These are phyloP conservation scores for Ceratocystiopsis minuta DNA, from an alignment of 2,329 filamentous ascomycete genomes.

Conservation along the genomic window DNA sequence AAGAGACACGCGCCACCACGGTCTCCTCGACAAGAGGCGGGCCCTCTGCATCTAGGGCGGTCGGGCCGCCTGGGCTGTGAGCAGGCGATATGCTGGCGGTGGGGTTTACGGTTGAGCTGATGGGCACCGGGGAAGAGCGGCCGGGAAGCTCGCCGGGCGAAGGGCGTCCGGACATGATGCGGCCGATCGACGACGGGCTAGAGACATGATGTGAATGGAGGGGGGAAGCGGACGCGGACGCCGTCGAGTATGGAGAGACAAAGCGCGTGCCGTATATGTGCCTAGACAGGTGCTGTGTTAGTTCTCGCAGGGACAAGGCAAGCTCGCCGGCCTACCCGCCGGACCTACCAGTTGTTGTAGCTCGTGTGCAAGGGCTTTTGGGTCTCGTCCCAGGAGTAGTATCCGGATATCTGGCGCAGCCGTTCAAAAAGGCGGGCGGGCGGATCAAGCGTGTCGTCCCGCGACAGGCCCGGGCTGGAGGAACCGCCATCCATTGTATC, in stretches of 20 bases:
- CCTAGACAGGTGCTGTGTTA: constrained; percentile 20
- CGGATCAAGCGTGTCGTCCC: constrained; percentile 40
- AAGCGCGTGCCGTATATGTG: constrained; percentile 48
- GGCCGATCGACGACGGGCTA: constrained; percentile 25
- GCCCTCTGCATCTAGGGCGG: constrained; percentile 20
- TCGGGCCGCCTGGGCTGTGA: constrained; percentile 13
- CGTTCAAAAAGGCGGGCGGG: constrained; percentile 55
- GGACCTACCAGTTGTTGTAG: constrained; percentile 68
- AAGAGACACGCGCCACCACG: constrained; percentile 68
- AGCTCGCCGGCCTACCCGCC: background rate
- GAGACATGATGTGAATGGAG: constrained; percentile 20
- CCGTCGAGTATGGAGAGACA: constrained; percentile 30
- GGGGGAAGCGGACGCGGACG: constrained; percentile 12
- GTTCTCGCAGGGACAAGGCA: background rate
- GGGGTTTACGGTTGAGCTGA: constrained; percentile 22
- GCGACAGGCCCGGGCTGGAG: constrained; percentile 18
- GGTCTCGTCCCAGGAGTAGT: constrained; percentile 57
- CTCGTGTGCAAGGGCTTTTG: constrained; percentile 41
- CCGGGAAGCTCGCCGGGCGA: constrained; percentile 14
- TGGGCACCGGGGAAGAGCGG: constrained; percentile 15
- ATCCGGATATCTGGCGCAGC: constrained; percentile 49
- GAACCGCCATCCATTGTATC: constrained; percentile 26
- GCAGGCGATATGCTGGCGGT: constrained; percentile 18
- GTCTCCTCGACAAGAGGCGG: constrained; percentile 40
- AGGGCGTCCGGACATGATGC: constrained; percentile 24